Conservation (phyloP, 2,329 filamentous ascomycete genomes). For the Leptographium radiaticola region DNA sequence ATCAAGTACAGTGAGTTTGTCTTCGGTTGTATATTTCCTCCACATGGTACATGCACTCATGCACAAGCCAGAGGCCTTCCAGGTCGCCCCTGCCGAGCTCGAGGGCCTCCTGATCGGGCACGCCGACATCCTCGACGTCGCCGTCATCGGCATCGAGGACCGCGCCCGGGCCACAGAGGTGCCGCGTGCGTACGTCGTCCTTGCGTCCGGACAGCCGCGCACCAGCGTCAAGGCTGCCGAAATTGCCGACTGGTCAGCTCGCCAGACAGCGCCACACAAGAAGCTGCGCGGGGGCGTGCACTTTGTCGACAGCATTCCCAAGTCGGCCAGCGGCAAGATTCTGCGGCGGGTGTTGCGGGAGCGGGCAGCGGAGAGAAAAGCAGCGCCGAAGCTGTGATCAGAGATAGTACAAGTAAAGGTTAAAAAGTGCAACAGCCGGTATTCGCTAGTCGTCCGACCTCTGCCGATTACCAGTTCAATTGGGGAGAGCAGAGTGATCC, state of each 20-base stretch:
- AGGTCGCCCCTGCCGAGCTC: conserved; percentile 56
- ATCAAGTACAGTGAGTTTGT: conserved; percentile 42
- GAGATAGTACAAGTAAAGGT: no score
- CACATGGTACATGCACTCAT: background rate
- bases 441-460: no score
- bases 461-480: no score
- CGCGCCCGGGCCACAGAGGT: conserved; percentile 51
- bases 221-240: conserved; percentile 23
- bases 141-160: conserved; percentile 50
- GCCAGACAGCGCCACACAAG: conserved; percentile 39
- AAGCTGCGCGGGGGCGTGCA: conserved; percentile 57
- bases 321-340: conserved; percentile 47
- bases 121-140: conserved; percentile 39
- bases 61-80: conserved; percentile 48
- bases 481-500: no score
- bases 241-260: conserved; percentile 23
- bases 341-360: conserved; percentile 29
- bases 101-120: conserved; percentile 33
- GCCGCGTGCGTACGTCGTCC: conserved; percentile 52
- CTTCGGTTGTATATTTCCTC: background rate
- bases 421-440: no score
- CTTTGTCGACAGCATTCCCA: conserved; percentile 58
- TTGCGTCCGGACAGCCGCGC: conserved; percentile 21
- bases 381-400: conserved; percentile 25
- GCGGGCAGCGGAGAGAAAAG: conserved; percentile 23